Conservation (phyloP, 257 asterid species). For the Solanum chmielewskii region DNA sequence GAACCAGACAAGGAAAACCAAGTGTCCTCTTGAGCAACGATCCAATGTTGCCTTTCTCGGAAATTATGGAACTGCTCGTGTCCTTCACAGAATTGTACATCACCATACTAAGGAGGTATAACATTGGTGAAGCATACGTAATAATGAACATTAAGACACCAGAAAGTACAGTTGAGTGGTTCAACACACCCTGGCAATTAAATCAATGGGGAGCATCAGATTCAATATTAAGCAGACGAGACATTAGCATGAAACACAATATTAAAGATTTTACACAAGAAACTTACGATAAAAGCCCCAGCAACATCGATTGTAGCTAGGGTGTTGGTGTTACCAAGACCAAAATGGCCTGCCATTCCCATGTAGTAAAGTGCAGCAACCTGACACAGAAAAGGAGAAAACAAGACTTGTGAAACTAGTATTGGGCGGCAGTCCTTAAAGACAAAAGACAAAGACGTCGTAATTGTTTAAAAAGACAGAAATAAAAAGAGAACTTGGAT, state of each 20-base stretch:
- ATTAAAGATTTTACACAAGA: background rate
- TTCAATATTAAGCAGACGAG: background rate
- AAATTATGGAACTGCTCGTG: background rate
- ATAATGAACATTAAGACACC: conserved; percentile 87
- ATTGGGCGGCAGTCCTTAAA: background rate
- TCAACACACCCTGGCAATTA: conserved; percentile 66
- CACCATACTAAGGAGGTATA: conserved; percentile 58
- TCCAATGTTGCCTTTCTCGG: conserved; percentile 21
- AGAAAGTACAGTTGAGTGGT: conserved; percentile 71
- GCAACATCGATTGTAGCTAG: conserved; percentile 95
- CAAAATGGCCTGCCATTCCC: conserved; percentile 93
- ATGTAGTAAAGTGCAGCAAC: conserved; percentile 65
- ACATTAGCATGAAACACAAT: background rate
- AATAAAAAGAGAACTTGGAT: background rate
- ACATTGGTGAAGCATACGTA: conserved; percentile 78
- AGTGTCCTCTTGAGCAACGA: conserved; percentile 32
- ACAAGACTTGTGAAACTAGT: background rate
- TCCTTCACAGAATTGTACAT: conserved; percentile 32
- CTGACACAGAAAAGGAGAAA: conserved; percentile 17
- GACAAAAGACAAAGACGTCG: background rate
- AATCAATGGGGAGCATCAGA: background rate
- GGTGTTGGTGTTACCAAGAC: conserved; percentile 89
- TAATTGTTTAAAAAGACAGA: background rate
- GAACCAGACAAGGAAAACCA: conserved; percentile 67
- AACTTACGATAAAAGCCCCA: conserved; percentile 71